phyloP scores from a whole-genome alignment of 1,284 basidiomycete species.

The Puccinia novopanici region DNA sequence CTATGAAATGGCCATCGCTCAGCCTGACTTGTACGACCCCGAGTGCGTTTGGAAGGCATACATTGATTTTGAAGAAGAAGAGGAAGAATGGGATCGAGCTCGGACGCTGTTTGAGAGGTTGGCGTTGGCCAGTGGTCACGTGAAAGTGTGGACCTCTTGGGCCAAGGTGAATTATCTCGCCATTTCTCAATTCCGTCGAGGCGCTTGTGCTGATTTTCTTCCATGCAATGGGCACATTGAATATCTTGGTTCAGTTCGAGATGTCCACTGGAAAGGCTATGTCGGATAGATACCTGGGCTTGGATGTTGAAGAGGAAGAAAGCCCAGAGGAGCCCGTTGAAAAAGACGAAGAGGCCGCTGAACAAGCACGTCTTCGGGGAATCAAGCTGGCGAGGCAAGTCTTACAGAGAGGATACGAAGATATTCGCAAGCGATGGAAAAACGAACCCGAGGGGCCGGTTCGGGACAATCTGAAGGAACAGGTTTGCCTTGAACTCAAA shows the following conservation, averaged over 20 bases:
- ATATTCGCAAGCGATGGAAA: slow-evolving; percentile 71
- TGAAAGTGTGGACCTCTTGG: slow-evolving; percentile 67
- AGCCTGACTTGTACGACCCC: slow-evolving; percentile 91
- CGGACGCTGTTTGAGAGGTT: slow-evolving; percentile 87
- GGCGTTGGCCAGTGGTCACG: slow-evolving; percentile 82
- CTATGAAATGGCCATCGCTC: slow-evolving; percentile 91
- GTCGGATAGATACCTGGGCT: slow-evolving; percentile 54
- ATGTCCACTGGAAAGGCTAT: slow-evolving; percentile 56
- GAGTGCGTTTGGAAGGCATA: slow-evolving; percentile 94
- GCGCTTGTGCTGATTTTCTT: slow-evolving; percentile 61
- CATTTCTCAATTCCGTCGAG: slow-evolving; percentile 64
- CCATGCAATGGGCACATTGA: slow-evolving; percentile 60
- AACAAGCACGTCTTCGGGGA: slow-evolving; percentile 68
- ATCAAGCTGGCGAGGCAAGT: slow-evolving; percentile 70
- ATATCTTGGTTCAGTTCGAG: slow-evolving; percentile 58
- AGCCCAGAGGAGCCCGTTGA: slow-evolving; percentile 68
- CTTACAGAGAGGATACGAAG: slow-evolving; percentile 82
- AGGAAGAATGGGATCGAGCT: slow-evolving; percentile 83
- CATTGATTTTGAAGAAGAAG: slow-evolving; percentile 93
- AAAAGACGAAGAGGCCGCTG: slow-evolving; percentile 58
- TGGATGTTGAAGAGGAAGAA: slow-evolving; percentile 70
- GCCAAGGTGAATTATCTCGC: slow-evolving; percentile 47
- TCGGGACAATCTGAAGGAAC: slow-evolving; percentile 70
- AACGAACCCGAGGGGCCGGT: slow-evolving; percentile 48
- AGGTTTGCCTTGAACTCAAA: slow-evolving; percentile 64